Evolutionary conservation across 140 eudicot species (phyloP), one percentile per base, ranked within the genome.

Genomic region (Ambrosia hybrid): DNA sequence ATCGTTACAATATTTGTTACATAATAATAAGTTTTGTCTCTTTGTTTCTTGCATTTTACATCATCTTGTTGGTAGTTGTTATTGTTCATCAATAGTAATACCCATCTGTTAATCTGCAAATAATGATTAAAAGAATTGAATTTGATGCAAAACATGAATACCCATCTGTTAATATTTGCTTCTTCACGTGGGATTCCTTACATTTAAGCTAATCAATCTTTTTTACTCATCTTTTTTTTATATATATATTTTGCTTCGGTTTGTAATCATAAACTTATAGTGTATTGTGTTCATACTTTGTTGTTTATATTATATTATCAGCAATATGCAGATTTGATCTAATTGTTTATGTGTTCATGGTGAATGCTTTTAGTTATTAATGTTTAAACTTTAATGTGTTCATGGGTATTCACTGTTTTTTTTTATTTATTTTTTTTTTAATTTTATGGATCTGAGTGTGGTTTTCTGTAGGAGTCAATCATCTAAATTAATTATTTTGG

Each of bases 161-260:
- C 74, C 80, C 75, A 57, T 76, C 71, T 58, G 70, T 15, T 67
- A n/a, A 76, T 43, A 69, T 59, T 76, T 59, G 70, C 49, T 46
- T 73, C 9, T 63, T 73, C 51, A 73, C 78, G 64, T 58, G 46
- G 14, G 61, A 10, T 76, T 68, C 75, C 45, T 76, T 68, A 68
- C 74, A 67, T 76, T 76, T 39, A 76, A 46, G 41, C 49, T 34
- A 45, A 2, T 8, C 38, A 26, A 67, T 52, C 73, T 58, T 76
- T 76, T n/a, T 51, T 57, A 30, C 34, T 30, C 34, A 30, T 30
- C 34, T 30, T 10, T 26, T 60, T 45, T 39, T 0, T 41, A 8
- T 41, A 8, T 41, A 4, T 8, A 41, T 41, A 21, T 15, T 77
- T 67, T 67, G 55, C 70, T 68, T 75, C 53, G 38, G 16, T 52